Base-by-base conservation (phyloP, 768 basidiomycete species). In the Mycena venus region DNA sequence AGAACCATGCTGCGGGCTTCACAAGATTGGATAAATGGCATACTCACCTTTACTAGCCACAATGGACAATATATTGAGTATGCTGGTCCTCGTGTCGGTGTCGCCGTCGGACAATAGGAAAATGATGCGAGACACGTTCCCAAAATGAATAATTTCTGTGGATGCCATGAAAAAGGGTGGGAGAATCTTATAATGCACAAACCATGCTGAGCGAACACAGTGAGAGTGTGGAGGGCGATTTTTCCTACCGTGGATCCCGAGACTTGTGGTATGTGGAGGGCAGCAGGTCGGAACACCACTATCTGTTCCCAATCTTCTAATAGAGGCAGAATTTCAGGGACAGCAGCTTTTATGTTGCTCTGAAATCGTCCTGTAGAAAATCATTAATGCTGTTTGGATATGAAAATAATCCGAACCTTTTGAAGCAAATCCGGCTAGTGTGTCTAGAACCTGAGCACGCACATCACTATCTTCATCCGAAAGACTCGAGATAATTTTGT, bases 21-120 rank as follows among this genome's bases (percentile, higher is more conserved):
- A n/a, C n/a, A n/a, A n/a, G n/a, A n/a, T n/a, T n/a, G n/a, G n/a
- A n/a, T n/a, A n/a, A n/a, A n/a, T n/a, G n/a, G n/a, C n/a, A n/a
- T n/a, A n/a, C n/a, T n/a, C n/a, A n/a, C n/a, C n/a, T n/a, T n/a
- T n/a, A n/a, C n/a, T n/a, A n/a, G 36, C 53, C 31, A 31, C 36
- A n/a, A 11, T 67, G 51, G 25, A 67, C 38, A 67, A 67, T 27
- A 67, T 40, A 10, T 29, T 29, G n/a, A 67, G 53, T 32, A 67
- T 8, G 17, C 23, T 3, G 23, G 32, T n/a, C 19, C 38, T 55
- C 56, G 25, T 40, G 11, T 67, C 51, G 21, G 25, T 55, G 21
- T 67, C 25, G 25, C 53, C 65, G 23, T 56, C 65, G 4, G 53
- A 67, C 56, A 67, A 23, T 23, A 55, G n/a, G 15, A 51, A 66